phyloP scores from a whole-genome alignment of 129 eudicot genomes.

The Centaurea solstitialis region DNA sequence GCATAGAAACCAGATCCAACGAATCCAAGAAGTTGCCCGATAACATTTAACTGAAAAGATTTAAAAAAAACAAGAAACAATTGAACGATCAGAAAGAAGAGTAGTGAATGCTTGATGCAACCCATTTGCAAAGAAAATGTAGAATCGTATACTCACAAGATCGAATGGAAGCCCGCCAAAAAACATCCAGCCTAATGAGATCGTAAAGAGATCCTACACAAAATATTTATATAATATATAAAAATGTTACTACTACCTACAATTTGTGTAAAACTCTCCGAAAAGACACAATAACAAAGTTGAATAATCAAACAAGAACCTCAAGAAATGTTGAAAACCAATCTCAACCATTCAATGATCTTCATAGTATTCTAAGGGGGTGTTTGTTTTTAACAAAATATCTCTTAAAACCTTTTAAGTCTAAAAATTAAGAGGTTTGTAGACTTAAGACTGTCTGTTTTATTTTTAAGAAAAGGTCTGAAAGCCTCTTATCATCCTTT shows the following conservation, averaged over 20 bases:
- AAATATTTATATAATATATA: not conserved
- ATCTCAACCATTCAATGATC: not conserved
- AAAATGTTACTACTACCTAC: not conserved
- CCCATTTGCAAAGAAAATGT: not conserved
- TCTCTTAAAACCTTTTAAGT: too few species aligned
- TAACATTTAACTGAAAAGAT: slow-evolving; percentile 72
- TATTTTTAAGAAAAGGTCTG: too few species aligned
- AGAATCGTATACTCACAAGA: slow-evolving; percentile 50
- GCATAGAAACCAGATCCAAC: slow-evolving; percentile 92
- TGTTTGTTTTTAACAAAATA: too few species aligned
- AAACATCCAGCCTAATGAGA: slow-evolving; percentile 78
- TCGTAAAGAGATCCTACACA: slow-evolving; percentile 82
- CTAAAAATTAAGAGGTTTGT: too few species aligned
- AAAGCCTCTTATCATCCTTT: too few species aligned
- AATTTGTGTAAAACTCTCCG: not conserved
- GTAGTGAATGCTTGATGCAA: not conserved
- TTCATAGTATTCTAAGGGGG: not conserved
- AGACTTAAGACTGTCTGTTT: too few species aligned
- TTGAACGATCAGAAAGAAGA: not conserved
- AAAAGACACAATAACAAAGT: too few species aligned
- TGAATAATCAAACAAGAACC: too few species aligned
- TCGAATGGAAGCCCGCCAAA: slow-evolving; percentile 98
- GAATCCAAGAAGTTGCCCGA: slow-evolving; percentile 85
- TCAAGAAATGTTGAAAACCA: not conserved
- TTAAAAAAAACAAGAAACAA: not conserved